Percentiles rank a stretch among this genome's conserved stretches.
phyloP scores from a whole-genome alignment of 106 monocot genomes.

The Hemerocallis citrina region DNA sequence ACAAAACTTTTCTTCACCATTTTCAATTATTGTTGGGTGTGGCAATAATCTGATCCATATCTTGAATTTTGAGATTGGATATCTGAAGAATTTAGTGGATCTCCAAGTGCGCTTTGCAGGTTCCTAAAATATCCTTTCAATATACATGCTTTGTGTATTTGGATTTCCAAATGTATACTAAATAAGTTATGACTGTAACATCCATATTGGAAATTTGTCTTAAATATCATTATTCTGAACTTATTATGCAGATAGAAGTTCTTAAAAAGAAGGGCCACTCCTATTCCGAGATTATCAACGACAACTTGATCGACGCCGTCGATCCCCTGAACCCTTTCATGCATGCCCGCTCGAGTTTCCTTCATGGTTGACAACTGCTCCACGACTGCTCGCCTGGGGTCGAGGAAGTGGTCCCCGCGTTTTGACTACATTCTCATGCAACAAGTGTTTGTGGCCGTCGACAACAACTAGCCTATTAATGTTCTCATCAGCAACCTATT shows the following conservation, averaged over 20 bases:
- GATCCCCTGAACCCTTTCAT: constrained; percentile 95
- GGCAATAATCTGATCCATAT: too few relatives aligned
- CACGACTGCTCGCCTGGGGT: constrained; percentile 61
- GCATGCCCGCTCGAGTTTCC: constrained; percentile 77
- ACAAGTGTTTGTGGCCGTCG: constrained; percentile 78
- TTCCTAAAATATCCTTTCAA: too few relatives aligned
- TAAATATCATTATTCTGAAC: not conserved
- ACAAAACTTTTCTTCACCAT: too few relatives aligned
- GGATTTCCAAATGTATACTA: too few relatives aligned
- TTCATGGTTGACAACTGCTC: constrained; percentile 89
- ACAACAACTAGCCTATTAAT: constrained; percentile 41
- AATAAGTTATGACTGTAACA: too few relatives aligned
- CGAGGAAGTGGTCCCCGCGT: constrained; percentile 80
- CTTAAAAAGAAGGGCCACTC: constrained; percentile 81
- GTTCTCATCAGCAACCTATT: constrained; percentile 84
- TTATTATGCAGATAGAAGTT: constrained; percentile 63
- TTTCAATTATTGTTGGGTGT: too few relatives aligned
- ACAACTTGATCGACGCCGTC: constrained; percentile 61
- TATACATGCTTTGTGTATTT: too few relatives aligned
- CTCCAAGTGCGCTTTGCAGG: too few relatives aligned
- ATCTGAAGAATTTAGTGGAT: too few relatives aligned
- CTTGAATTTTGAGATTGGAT: too few relatives aligned
- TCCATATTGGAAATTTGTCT: not conserved
- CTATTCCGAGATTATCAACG: constrained; percentile 82
- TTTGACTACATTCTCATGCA: constrained; percentile 92